Evolutionary conservation across 2,329 filamentous ascomycete genomes (phyloP).

Genomic region (Trichoderma hamatum): DNA sequence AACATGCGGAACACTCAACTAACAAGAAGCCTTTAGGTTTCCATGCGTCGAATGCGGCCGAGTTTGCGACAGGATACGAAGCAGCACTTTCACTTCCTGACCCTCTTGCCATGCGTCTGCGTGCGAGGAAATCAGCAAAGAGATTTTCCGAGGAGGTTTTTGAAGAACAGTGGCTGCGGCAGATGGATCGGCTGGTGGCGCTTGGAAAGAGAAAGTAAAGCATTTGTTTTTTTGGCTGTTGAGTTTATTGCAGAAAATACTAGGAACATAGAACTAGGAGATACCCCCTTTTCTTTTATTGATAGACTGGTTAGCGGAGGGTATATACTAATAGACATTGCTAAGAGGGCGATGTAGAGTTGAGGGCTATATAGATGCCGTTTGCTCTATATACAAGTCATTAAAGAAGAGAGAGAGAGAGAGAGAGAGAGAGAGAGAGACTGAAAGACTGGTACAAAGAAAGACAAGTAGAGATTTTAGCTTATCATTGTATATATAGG

Average conservation of each 20-base stretch:
- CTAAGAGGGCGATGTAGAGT: neutral
- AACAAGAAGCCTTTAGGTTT: conserved; percentile 61
- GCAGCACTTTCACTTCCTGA: conserved; percentile 74
- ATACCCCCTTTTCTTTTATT: conserved; percentile 40
- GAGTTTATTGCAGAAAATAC: conserved; percentile 15
- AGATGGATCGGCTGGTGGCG: conserved; percentile 73
- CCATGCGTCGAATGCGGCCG: conserved; percentile 74
- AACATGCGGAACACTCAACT: neutral
- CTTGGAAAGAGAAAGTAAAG: conserved; percentile 36
- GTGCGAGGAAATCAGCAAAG: conserved; percentile 77
- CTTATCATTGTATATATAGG: neutral
- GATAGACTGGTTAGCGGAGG: conserved; percentile 18
- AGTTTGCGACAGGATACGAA: conserved; percentile 81
- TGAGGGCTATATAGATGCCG: neutral
- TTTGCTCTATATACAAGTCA: neutral
- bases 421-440: neutral
- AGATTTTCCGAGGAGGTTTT: conserved; percentile 91
- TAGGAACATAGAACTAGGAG: conserved; percentile 40
- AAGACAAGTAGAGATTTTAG: neutral
- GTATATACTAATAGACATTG: neutral
- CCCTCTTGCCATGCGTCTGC: conserved; percentile 70
- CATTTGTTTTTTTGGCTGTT: neutral
- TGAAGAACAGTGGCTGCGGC: conserved; percentile 72
- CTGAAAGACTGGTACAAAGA: neutral
- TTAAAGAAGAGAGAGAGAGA: neutral